Evolutionary conservation across 2,329 filamentous ascomycete species (phyloP), one percentile per base, ranked within the genome.

Genomic region (Chaetothyriales sp.): DNA sequence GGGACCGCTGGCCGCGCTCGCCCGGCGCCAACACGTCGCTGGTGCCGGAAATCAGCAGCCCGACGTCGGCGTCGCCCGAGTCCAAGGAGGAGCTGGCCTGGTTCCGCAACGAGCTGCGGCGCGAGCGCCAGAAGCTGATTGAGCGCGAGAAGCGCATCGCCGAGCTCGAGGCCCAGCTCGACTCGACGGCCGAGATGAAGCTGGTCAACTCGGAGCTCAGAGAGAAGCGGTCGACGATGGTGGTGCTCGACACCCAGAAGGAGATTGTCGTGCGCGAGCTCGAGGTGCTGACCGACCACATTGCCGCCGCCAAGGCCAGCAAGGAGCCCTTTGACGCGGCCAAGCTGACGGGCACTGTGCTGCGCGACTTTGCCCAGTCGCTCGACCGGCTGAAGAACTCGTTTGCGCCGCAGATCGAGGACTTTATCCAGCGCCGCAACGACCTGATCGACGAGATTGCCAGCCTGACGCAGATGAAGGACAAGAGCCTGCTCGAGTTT

Each of bases 211-310:
- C 85, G 61, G 90, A 89, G 65, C 73, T 97, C 20, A 77, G 86
- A 37, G 89, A 97, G 68, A 97, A 97, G 72, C 79, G 92, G 53
- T 95, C 94, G 62, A 97, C 92, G 0, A 92, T 98, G 66, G 90
- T 90, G 5, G 86, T 94, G 18, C 74, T 97, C 49, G 90, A 97
- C 65, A 90, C 89, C 0, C 88, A 95, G 68, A 88, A 89, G 48
- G 90, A 97, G 69, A 89, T 97, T 66, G 90, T 95, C 70, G 86
- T 97, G 62, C 84, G 86, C 43, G 89, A 97, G 67, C 74, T 97
- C 18, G 88, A 94, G 64, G 84, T 90, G 40, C 78, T 95, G 62
- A 89, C 88, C 3, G 87, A 89, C 46, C 90, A 92, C 64, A 81
- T 95, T 18, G 85, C 90, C 64, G 81, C 80, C 49, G 89, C 88